phyloP scores from a whole-genome alignment of 2,329 filamentous ascomycete genomes.

The Fusarium devonianum region DNA sequence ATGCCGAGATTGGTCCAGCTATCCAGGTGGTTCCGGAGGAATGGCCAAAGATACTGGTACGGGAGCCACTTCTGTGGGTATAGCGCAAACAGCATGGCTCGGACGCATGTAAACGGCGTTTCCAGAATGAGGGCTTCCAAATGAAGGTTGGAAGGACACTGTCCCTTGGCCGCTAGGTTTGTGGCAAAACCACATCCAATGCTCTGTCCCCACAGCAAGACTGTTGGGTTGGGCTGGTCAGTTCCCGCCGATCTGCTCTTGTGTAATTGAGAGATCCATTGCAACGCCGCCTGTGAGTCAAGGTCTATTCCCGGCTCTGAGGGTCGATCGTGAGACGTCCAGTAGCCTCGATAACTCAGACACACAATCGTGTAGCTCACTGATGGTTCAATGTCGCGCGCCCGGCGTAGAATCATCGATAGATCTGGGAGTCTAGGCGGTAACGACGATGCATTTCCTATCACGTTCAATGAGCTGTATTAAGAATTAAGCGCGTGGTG shows the following conservation, averaged over 20 bases:
- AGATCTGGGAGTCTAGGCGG: constrained; percentile 65
- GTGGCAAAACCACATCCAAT: constrained; percentile 77
- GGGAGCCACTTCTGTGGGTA: constrained; percentile 84
- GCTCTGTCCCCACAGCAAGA: constrained; percentile 80
- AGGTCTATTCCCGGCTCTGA: constrained; percentile 73
- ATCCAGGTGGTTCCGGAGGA: constrained; percentile 70
- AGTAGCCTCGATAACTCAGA: constrained; percentile 75
- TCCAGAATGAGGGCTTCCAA: constrained; percentile 69
- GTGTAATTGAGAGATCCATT: constrained; percentile 63
- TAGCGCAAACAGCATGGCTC: constrained; percentile 72
- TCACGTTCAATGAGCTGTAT: constrained; percentile 11
- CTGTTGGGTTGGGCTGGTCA: constrained; percentile 41
- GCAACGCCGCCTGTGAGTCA: constrained; percentile 70
- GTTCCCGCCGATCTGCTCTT: constrained; percentile 22
- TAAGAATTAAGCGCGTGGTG: no score
- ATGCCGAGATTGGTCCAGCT: constrained; percentile 58
- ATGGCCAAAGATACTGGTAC: constrained; percentile 77
- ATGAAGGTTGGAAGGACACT: constrained; percentile 48
- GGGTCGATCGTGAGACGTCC: constrained; percentile 76
- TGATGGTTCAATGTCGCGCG: constrained; percentile 50
- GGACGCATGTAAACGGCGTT: constrained; percentile 76
- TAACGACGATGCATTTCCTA: constrained; percentile 66
- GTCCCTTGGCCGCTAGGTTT: constrained; percentile 56
- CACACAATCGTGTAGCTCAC: constrained; percentile 59
- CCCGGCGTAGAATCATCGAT: constrained; percentile 58